Conservation (phyloP, 179 eudicot species). For the Nepenthes alata region DNA sequence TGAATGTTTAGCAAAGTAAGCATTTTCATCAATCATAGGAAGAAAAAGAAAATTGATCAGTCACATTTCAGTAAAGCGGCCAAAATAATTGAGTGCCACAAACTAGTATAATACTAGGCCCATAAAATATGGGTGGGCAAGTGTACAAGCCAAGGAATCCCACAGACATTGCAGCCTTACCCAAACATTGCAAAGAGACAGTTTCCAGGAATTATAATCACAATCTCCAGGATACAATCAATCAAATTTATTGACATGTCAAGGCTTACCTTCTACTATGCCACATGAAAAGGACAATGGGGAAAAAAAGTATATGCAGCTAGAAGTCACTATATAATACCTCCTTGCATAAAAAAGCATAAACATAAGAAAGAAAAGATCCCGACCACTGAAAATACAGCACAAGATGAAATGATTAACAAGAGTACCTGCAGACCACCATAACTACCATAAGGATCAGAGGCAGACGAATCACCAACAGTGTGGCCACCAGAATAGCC, state of each 20-base stretch:
- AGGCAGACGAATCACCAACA: slow-evolving; percentile 44
- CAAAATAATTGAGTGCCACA: not conserved
- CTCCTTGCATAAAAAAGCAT: not conserved
- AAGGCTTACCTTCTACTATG: too few relatives aligned
- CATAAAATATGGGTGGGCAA: too few relatives aligned
- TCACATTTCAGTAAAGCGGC: not conserved
- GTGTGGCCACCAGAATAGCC: slow-evolving; percentile 75
- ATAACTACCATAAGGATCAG: slow-evolving; percentile 68
- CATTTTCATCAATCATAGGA: not conserved
- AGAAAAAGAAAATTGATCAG: not conserved
- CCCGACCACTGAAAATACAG: slow-evolving; percentile 1
- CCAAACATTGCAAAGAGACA: too few relatives aligned
- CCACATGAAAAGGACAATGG: not conserved
- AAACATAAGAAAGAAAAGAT: not conserved
- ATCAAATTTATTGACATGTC: too few relatives aligned
- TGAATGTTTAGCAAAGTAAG: slow-evolving; percentile 15
- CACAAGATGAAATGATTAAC: not conserved
- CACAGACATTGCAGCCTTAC: too few relatives aligned
- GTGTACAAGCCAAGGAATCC: too few relatives aligned
- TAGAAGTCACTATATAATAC: not conserved
- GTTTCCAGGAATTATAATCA: too few relatives aligned
- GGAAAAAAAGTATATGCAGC: not conserved
- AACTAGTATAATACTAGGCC: too few relatives aligned
- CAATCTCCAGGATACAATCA: too few relatives aligned
- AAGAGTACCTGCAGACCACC: slow-evolving; percentile 58